A percentile compares a stretch with the other conserved stretches of the same genome.
Evolutionary conservation across 108 stramenopile species (phyloP).

Genomic region (Fragilaria crotonensis): DNA sequence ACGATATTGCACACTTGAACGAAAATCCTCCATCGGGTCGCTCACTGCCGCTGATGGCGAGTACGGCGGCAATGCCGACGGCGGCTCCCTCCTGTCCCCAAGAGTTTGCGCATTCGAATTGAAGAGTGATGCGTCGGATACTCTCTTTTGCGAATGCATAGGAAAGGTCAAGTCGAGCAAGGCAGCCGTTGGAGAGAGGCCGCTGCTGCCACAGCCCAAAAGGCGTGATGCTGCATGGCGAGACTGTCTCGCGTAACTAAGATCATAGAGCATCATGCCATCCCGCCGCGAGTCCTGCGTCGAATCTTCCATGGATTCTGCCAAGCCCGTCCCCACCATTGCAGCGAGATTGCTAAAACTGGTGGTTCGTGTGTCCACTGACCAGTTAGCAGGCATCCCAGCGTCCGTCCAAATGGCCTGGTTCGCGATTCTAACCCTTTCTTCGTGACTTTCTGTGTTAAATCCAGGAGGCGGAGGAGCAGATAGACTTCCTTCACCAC

Average conservation of each 20-base stretch:
- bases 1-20: neutral
- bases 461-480: conserved; percentile 18
- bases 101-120: conserved; percentile 6
- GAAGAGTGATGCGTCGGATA: conserved; percentile 6
- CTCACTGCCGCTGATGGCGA: neutral
- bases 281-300: conserved; percentile 11
- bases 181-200: conserved; percentile 5
- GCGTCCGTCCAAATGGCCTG: conserved; percentile 3
- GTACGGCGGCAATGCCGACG: neutral
- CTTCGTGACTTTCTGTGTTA: neutral
- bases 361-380: conserved; percentile 20
- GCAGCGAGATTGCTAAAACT: conserved; percentile 68
- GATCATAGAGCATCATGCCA: conserved; percentile 16
- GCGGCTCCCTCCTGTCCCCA: neutral
- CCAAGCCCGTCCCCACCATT: conserved; percentile 66
- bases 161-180: neutral
- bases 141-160: conserved; percentile 1
- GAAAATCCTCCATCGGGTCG: neutral
- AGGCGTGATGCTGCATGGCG: conserved; percentile 56
- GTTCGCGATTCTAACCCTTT: conserved; percentile 4
- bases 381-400: neutral
- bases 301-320: conserved; percentile 76
- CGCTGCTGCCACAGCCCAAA: conserved; percentile 18
- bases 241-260: conserved; percentile 62
- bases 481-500: conserved; percentile 4